Conservation (phyloP, 2,329 filamentous ascomycete species). For the Colletotrichum tanaceti region DNA sequence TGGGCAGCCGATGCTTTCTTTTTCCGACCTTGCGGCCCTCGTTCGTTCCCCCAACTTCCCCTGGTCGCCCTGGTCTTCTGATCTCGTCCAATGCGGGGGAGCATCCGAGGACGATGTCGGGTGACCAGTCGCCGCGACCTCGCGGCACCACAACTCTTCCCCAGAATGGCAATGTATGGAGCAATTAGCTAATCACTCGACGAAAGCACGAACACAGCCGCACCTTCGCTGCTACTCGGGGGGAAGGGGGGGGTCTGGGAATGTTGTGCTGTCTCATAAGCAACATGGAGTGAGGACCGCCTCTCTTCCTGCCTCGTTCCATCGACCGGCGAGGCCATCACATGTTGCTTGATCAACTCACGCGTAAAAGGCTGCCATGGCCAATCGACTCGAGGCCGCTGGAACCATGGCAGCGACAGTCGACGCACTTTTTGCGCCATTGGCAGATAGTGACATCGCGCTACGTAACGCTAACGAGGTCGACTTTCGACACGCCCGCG, state of each 20-base stretch:
- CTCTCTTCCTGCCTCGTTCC: slow-evolving; percentile 16
- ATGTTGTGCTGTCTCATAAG: slow-evolving; percentile 22
- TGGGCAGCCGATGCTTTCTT: slow-evolving; percentile 33
- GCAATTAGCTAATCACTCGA: slow-evolving; percentile 28
- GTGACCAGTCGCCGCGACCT: slow-evolving; percentile 35
- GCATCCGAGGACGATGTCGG: slow-evolving; percentile 39
- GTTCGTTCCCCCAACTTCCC: slow-evolving; percentile 28
- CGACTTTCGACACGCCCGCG: slow-evolving; percentile 15
- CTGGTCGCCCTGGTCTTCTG: slow-evolving; percentile 38
- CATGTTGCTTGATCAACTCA: slow-evolving; percentile 10
- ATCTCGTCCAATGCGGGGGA: slow-evolving; percentile 38
- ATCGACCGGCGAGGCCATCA: slow-evolving; percentile 23
- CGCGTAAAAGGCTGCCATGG: background rate
- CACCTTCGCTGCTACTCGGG: slow-evolving; percentile 16
- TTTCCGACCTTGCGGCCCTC: slow-evolving; percentile 30
- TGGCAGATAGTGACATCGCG: slow-evolving; percentile 22
- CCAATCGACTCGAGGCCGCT: slow-evolving; percentile 6
- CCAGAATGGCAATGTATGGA: slow-evolving; percentile 8
- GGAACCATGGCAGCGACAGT: slow-evolving; percentile 3
- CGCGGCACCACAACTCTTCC: slow-evolving; percentile 31
- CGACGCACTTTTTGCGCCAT: background rate
- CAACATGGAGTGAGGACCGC: slow-evolving; percentile 1
- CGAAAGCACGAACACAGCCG: slow-evolving; percentile 23
- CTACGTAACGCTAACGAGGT: slow-evolving; percentile 18
- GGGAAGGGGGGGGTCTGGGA: slow-evolving; percentile 16